Base-by-base conservation (phyloP, 1,139 yeast species). In the Kurtzmaniella natalensis region DNA sequence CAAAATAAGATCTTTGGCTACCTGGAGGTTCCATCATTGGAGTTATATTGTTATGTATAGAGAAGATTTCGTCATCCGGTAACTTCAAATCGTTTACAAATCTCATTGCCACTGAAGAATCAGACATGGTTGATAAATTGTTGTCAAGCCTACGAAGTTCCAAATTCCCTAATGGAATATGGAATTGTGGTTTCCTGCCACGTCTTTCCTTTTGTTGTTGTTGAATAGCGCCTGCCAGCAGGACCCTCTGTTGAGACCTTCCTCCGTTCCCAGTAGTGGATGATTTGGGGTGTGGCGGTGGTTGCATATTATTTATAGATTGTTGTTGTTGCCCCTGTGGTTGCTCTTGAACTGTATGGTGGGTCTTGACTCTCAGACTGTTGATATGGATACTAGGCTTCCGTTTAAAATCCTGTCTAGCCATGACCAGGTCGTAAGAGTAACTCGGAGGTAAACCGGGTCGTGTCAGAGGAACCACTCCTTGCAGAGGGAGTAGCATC, bases 1-100 rank as follows among this genome's bases (percentile, higher is more conserved):
- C 70, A 37, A 66, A 66, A 44, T 65, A 66, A 46, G 38, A 6
- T 44, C 45, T 28, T 48, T 51, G 29, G 4, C 58, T 45, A 7
- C 59, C 59, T 1, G 73, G 72, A 1, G 73, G 72, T 29, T 62
- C 63, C 64, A 65, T 60, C 6, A 58, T 53, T 0, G 73, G 73
- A 0, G 74, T 68, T 14, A 63, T 43, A 33, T 46, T 50, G 16
- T 45, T 45, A 11, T 45, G 44, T 36, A 46, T 31, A 37, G 41
- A 14, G 30, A 37, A 33, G 33, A 45, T 33, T 9, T 38, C 41
- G 11, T 42, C 45, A 15, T 35, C 40, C 16, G 17, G 24, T 16
- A 28, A 31, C 8, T 11, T 13, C n/a, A 38, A 21, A n/a, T 24
- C 37, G 6, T 17, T 23, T 5, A 35, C 17, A 13, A 20, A 26